These are phyloP conservation scores for Chlorella sp. DNA, from an alignment of 139 green algal species.

Conservation along the genomic window DNA sequence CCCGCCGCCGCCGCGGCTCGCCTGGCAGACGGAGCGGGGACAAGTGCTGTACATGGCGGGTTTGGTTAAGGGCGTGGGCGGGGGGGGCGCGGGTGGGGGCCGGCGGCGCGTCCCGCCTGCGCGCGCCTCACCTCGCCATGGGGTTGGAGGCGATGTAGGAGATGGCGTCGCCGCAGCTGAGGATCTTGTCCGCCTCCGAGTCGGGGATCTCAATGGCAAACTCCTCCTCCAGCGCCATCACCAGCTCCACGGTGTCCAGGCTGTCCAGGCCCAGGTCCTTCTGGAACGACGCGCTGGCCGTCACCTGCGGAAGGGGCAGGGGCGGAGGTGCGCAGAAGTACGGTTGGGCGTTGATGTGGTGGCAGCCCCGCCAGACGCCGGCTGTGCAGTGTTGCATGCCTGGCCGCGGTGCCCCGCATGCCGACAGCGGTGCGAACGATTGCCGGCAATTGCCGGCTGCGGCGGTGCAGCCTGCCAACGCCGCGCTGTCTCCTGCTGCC, in stretches of 20 bases:
- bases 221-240: slow-evolving; percentile 99
- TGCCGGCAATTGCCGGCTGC: too few species aligned
- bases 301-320: slow-evolving; percentile 65
- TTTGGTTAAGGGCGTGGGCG: too few species aligned
- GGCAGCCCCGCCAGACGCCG: background rate
- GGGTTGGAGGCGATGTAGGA: slow-evolving; percentile 91
- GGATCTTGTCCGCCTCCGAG: slow-evolving; percentile 97
- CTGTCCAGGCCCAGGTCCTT: slow-evolving; percentile 98
- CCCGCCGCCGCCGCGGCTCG: too few species aligned
- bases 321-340: background rate
- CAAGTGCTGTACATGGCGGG: background rate
- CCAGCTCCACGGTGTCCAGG: slow-evolving; percentile 98
- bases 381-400: background rate
- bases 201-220: slow-evolving; percentile 99
- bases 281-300: slow-evolving; percentile 79
- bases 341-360: too few species aligned
- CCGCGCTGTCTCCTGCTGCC: too few species aligned
- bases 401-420: too few species aligned
- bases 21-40: background rate
- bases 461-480: too few species aligned
- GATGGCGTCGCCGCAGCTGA: slow-evolving; percentile 87
- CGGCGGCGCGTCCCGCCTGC: background rate
- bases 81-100: too few species aligned
- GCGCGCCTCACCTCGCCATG: slow-evolving; percentile 76
- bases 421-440: too few species aligned